Percentiles rank a stretch among this genome's conserved stretches.
phyloP scores from a whole-genome alignment of 169 alveolate species.

The Theileria equi region DNA sequence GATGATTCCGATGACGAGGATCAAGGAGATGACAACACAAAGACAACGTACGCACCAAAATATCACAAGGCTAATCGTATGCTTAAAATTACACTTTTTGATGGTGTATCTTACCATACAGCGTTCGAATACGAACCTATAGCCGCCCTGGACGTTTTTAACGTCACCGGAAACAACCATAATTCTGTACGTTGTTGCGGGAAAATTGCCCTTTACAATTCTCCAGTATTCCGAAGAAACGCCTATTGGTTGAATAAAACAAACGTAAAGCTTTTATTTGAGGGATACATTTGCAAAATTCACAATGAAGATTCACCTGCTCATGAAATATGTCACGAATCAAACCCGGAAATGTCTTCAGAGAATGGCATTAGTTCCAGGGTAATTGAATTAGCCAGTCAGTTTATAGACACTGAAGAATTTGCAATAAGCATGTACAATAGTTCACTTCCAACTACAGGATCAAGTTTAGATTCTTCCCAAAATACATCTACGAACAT shows the following conservation, averaged over 20 bases:
- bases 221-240: slow-evolving; percentile 32
- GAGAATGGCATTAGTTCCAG: background rate
- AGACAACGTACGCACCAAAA: background rate
- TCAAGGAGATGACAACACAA: slow-evolving; percentile 13
- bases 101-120: slow-evolving; percentile 3
- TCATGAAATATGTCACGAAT: background rate
- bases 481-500: background rate
- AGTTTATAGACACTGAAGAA: background rate
- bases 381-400: slow-evolving; percentile 2
- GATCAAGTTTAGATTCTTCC: background rate
- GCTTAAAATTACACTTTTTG: slow-evolving; percentile 31
- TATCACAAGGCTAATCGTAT: slow-evolving; percentile 23
- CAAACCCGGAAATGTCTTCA: background rate
- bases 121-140: slow-evolving; percentile 65
- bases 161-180: slow-evolving; percentile 8
- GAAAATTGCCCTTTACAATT: slow-evolving; percentile 45
- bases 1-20: slow-evolving; percentile 23
- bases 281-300: slow-evolving; percentile 32
- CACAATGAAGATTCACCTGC: slow-evolving; percentile 17
- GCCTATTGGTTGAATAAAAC: slow-evolving; percentile 40
- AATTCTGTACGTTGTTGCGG: slow-evolving; percentile 52
- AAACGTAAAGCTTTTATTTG: slow-evolving; percentile 55
- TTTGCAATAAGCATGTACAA: background rate
- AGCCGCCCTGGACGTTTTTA: slow-evolving; percentile 43
- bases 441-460: background rate